Evolutionary conservation across 768 basidiomycete genomes (phyloP).

Genomic region (Trametes gibbosa): DNA sequence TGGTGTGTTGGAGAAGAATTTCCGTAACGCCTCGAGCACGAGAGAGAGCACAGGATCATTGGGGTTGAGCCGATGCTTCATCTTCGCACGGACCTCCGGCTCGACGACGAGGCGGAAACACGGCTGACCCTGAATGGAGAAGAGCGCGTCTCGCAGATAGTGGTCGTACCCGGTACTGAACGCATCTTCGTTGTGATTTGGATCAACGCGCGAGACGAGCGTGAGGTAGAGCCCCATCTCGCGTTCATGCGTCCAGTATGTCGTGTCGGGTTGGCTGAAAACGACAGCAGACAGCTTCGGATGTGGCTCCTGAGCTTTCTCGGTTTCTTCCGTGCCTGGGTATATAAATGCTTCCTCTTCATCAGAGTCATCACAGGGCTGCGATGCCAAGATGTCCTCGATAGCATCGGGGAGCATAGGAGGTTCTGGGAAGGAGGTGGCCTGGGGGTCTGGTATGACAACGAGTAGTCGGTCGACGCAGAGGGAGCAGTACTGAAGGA

Average conservation of each 20-base stretch:
- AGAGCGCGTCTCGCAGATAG: conserved; percentile 74
- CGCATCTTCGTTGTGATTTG: conserved; percentile 60
- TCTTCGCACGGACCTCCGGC: conserved; percentile 36
- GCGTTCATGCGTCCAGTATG: conserved; percentile 76
- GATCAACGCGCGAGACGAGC: conserved; percentile 75
- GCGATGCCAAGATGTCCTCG: conserved; percentile 17
- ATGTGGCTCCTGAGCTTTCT: background rate
- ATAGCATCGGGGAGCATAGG: conserved; percentile 32
- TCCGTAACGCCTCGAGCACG: conserved; percentile 66
- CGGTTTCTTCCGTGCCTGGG: conserved; percentile 38
- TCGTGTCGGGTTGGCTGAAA: conserved; percentile 66
- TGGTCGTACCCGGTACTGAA: conserved; percentile 87
- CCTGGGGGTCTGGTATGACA: conserved; percentile 64
- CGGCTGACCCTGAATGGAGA: conserved; percentile 62
- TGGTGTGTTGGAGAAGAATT: conserved; percentile 83
- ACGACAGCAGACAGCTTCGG: conserved; percentile 7
- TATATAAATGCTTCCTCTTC: conserved; percentile 54
- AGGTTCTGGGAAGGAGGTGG: conserved; percentile 74
- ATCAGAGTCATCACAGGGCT: conserved; percentile 35
- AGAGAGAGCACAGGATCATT: conserved; percentile 73
- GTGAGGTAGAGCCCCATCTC: conserved; percentile 81
- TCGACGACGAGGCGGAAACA: conserved; percentile 51
- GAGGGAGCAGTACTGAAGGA: conserved; percentile 63
- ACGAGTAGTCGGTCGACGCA: conserved; percentile 68
- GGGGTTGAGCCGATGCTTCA: conserved; percentile 75